Percentiles rank a stretch among this genome's conserved stretches.
Conservation (phyloP, 2,329 filamentous ascomycete genomes). For the Penicillium sumatraense region DNA sequence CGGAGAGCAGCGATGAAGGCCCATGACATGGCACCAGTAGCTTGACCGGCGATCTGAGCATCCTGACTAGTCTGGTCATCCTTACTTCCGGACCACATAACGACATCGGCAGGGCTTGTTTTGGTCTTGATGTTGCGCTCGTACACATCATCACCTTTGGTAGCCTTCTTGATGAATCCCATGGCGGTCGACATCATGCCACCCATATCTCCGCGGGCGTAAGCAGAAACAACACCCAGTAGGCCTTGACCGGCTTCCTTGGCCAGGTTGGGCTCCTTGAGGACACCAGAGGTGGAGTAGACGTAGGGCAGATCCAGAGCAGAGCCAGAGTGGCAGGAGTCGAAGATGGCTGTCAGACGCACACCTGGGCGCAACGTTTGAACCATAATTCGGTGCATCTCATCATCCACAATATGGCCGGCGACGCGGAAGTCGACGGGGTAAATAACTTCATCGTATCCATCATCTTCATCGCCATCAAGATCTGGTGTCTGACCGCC, state of each 20-base stretch:
- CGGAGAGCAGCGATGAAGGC: constrained; percentile 91
- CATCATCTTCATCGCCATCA: constrained; percentile 78
- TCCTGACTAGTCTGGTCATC: constrained; percentile 95
- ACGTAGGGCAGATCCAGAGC: constrained; percentile 70
- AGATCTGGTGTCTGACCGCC: constrained; percentile 75
- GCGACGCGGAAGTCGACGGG: constrained; percentile 71
- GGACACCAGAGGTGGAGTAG: constrained; percentile 68
- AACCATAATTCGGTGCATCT: constrained; percentile 80
- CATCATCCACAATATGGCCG: constrained; percentile 78
- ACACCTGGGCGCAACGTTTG: constrained; percentile 78
- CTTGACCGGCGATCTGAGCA: constrained; percentile 82
- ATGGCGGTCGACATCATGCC: constrained; percentile 81
- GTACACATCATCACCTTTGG: constrained; percentile 76
- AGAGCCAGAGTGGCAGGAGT: constrained; percentile 70
- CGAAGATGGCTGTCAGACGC: constrained; percentile 72
- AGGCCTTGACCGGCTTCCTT: constrained; percentile 70
- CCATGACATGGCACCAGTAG: constrained; percentile 97
- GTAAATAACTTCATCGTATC: constrained; percentile 78
- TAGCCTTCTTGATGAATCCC: constrained; percentile 85
- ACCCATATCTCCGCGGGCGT: constrained; percentile 80
- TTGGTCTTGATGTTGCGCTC: constrained; percentile 84
- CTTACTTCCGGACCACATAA: constrained; percentile 98
- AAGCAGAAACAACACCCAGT: constrained; percentile 72
- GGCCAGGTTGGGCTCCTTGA: constrained; percentile 71
- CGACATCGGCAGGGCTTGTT: constrained; percentile 91